These are phyloP conservation scores for Sporothrix brasiliensis DNA, from an alignment of 2,329 filamentous ascomycete genomes.

Conservation along the genomic window DNA sequence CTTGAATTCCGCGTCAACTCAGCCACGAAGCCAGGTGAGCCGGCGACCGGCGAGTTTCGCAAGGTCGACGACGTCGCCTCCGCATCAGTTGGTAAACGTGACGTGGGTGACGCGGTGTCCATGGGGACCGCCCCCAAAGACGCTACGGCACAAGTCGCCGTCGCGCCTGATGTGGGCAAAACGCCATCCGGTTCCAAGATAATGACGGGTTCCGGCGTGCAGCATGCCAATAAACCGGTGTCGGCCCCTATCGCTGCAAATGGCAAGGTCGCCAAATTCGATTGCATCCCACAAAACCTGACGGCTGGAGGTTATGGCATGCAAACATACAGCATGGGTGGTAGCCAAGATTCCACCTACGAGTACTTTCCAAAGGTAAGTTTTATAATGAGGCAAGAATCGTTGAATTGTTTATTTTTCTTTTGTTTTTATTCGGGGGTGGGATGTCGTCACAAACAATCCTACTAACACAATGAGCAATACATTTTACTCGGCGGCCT, in stretches of 20 bases:
- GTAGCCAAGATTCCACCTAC: slow-evolving; percentile 69
- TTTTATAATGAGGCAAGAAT: background rate
- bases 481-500: slow-evolving; percentile 76
- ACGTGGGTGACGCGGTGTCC: background rate
- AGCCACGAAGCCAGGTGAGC: slow-evolving; percentile 37
- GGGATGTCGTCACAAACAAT: background rate
- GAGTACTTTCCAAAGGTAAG: slow-evolving; percentile 66
- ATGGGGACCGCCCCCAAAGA: too few relatives aligned
- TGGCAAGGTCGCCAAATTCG: slow-evolving; percentile 45
- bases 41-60: slow-evolving; percentile 35
- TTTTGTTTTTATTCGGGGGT: background rate
- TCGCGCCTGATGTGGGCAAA: too few relatives aligned
- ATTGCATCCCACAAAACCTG: slow-evolving; percentile 65
- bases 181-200: background rate
- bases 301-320: slow-evolving; percentile 49
- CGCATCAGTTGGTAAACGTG: background rate
- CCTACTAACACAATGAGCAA: slow-evolving; percentile 50
- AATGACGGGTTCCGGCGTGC: background rate
- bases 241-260: slow-evolving; percentile 42
- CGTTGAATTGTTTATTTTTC: background rate
- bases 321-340: slow-evolving; percentile 63
- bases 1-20: slow-evolving; percentile 40
- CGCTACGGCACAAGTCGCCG: background rate
- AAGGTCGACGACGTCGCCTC: slow-evolving; percentile 22
- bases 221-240: background rate